phyloP scores from a whole-genome alignment of 257 asterid genomes.

The Solanum stenotomum region DNA sequence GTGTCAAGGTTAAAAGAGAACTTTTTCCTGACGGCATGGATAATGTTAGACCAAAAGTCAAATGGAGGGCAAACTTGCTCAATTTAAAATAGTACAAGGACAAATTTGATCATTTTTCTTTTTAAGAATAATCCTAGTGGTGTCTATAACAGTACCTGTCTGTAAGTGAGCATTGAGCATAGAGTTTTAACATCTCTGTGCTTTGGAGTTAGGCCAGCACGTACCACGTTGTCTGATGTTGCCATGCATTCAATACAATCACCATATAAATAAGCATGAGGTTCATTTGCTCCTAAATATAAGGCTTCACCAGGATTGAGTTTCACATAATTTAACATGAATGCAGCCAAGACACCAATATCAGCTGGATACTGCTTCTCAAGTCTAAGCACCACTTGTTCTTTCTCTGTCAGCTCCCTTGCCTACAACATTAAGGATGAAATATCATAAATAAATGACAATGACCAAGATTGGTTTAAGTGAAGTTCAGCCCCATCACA shows the following conservation, averaged over 20 bases:
- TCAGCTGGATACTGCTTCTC: constrained; percentile 86
- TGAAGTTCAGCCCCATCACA: neutral
- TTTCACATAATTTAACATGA: constrained; percentile 67
- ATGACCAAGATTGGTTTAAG: neutral
- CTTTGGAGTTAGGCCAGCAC: constrained; percentile 96
- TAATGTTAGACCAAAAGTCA: neutral
- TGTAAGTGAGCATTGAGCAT: constrained; percentile 96
- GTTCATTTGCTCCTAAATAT: constrained; percentile 83
- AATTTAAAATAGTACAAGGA: neutral
- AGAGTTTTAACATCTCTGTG: constrained; percentile 69
- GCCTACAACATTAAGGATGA: constrained; percentile 25
- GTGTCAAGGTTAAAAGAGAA: neutral
- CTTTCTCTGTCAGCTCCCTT: constrained; percentile 59
- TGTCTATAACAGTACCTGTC: constrained; percentile 45
- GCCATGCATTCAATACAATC: constrained; percentile 98
- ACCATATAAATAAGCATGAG: constrained; percentile 81
- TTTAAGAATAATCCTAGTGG: neutral
- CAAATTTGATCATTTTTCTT: neutral
- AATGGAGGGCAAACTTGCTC: neutral
- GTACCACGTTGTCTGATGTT: constrained; percentile 91
- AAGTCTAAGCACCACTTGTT: constrained; percentile 61
- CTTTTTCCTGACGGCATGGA: neutral
- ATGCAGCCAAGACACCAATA: constrained; percentile 71
- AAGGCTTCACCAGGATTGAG: constrained; percentile 84
- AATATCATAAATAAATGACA: neutral